Evolutionary conservation across 2,329 filamentous ascomycete species (phyloP).

Genomic region (Ophiocordyceps polyrhachis-furcata): DNA sequence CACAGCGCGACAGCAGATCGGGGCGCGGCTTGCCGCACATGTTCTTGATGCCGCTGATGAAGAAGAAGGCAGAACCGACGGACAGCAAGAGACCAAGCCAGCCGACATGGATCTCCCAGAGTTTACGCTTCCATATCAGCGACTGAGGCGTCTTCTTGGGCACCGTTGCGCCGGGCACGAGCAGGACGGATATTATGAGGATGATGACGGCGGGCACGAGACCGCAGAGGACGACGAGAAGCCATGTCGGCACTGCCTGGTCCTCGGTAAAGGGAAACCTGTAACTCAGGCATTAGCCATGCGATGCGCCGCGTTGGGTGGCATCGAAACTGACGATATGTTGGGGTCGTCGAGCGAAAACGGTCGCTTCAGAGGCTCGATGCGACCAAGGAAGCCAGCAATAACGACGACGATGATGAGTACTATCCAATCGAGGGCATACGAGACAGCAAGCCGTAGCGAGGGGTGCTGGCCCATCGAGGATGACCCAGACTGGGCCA

Average conservation of each 20-base stretch:
- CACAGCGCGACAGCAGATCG: conserved; percentile 63
- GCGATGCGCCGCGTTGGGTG: neutral
- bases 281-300: neutral
- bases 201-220: conserved; percentile 50
- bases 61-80: conserved; percentile 53
- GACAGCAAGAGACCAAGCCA: conserved; percentile 67
- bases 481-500: conserved; percentile 7
- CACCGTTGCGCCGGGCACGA: conserved; percentile 56
- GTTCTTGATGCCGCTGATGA: conserved; percentile 76
- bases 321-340: conserved; percentile 41
- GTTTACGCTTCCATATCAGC: conserved; percentile 58
- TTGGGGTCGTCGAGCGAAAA: conserved; percentile 54
- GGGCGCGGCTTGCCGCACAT: conserved; percentile 53
- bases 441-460: conserved; percentile 35
- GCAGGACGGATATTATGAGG: conserved; percentile 43
- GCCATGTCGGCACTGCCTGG: conserved; percentile 52
- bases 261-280: conserved; percentile 51
- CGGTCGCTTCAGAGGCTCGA: conserved; percentile 46
- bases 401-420: conserved; percentile 39
- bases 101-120: conserved; percentile 81
- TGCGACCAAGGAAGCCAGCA: conserved; percentile 37
- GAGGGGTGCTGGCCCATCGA: conserved; percentile 10
- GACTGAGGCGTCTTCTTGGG: conserved; percentile 40
- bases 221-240: conserved; percentile 45
- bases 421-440: conserved; percentile 57